Conservation (phyloP, 495 filamentous ascomycete species). For the Zalerion maritima region DNA sequence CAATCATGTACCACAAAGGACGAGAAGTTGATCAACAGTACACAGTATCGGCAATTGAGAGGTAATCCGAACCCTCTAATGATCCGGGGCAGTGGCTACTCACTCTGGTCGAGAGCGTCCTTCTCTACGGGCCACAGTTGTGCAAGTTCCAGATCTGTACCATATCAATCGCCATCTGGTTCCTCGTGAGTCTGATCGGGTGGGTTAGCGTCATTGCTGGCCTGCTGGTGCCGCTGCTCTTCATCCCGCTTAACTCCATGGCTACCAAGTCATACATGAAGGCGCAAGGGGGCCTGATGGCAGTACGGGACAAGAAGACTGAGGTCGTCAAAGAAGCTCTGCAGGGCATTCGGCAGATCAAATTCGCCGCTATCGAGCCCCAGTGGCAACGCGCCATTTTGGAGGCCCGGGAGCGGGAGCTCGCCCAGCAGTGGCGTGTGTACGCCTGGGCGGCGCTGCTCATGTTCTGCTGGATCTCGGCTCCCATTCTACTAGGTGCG, state of each 20-base stretch:
- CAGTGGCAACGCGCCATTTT: slow-evolving; percentile 15
- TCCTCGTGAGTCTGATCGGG: slow-evolving; percentile 8
- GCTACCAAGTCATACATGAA: slow-evolving; percentile 7
- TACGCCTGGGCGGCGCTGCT: slow-evolving; percentile 8
- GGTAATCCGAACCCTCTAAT: too few species aligned
- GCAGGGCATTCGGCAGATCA: slow-evolving; percentile 21
- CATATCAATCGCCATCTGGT: slow-evolving; percentile 8
- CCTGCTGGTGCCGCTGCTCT: slow-evolving; percentile 2
- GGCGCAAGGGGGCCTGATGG: slow-evolving; percentile 16
- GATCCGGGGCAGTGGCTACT: too few species aligned
- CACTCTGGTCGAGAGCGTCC: too few species aligned
- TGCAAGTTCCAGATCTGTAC: too few species aligned
- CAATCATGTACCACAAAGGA: too few species aligned
- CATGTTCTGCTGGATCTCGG: slow-evolving; percentile 5
- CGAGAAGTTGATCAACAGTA: too few species aligned
- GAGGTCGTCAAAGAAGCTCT: slow-evolving; percentile 14
- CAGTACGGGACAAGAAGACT: slow-evolving; percentile 13
- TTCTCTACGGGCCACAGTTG: too few species aligned
- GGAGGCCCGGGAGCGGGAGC: slow-evolving; percentile 9
- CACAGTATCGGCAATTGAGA: too few species aligned
- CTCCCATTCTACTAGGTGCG: slow-evolving; percentile 10
- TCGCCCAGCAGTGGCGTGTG: slow-evolving; percentile 8
- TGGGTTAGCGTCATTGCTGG: slow-evolving; percentile 10
- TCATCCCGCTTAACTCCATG: slow-evolving; percentile 9
- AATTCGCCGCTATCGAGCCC: slow-evolving; percentile 16